Base-by-base conservation (phyloP, 768 basidiomycete genomes). In the Pleurotus platypus region DNA sequence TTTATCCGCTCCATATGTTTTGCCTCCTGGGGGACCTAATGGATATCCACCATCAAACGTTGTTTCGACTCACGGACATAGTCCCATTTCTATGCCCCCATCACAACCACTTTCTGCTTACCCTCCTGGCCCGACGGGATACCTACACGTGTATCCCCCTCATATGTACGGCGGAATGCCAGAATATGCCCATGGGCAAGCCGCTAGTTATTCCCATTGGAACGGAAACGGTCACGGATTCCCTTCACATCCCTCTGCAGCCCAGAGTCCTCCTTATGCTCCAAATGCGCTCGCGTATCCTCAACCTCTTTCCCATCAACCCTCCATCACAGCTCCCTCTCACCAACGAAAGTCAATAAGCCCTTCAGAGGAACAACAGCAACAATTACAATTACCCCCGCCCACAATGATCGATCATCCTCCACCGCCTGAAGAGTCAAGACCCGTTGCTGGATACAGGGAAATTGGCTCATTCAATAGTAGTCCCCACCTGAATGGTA, bases 181-280 rank as follows among this genome's bases (percentile, higher is more conserved):
- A 27, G 61, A 64, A 46, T 71, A 74, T 9, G 63, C 62, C 40
- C 72, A 71, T 49, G 63, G 46, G 2, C 58, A 69, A 5, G 42
- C 42, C 2, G 72, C 71, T 57, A 72, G 75, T 4, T 70, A 77
- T 30, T 61, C 70, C 50, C 72, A 70, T 57, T 79, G 78, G 80
- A 67, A 69, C 22, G 68, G 53, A 15, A 56, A 57, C n/a, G 38
- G 50, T 48, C 60, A 58, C 57, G 62, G 42, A 15, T 45, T 45
- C 1, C n/a, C 57, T 24, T 60, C 60, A 35, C 64, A 67, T n/a
- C 60, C 59, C 24, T 68, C 69, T 3, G 67, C 64, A 48, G 58
- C 60, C 37, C 63, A 68, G 46, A 69, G 57, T 46, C 69, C 67
- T 8, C 60, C 61, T 18, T 67, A 65, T 42, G 56, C 65, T 16